Base-by-base conservation (phyloP, 495 filamentous ascomycete genomes). In the Aspergillus bridgeri region DNA sequence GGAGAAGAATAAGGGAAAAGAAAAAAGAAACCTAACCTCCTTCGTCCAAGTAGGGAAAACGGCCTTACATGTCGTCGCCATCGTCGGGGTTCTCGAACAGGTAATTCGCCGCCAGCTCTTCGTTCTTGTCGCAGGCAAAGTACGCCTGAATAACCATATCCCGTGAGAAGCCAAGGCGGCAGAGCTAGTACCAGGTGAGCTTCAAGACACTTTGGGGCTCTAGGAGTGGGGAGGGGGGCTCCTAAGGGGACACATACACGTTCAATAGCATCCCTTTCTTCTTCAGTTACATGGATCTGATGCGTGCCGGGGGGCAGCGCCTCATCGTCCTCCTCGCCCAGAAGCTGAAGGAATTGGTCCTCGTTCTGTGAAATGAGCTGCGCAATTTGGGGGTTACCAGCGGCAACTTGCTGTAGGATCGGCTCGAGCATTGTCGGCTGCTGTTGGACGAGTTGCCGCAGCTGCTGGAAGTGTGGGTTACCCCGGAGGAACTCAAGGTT, bases 51-150 rank as follows among this genome's bases (percentile, higher is more conserved):
- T 38, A 9, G 11, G 2, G 9, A 11, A 11, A 38, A 15, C 33
- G 18, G 22, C 48, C 38, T 66, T 58, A 72, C 71, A 75, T 70
- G 53, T 88, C 82, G 54, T 91, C 89, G 33, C 88, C 87, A 25
- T 98, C 94, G 57, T 94, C 91, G 1, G 92, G 92, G 70, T 97
- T 91, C 62, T 98, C 94, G 67, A 98, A 98, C 53, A 98, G 79
- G 75, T 97, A 97, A 69, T 98, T 98, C 27, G 94, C 94, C 3
- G 94, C 92, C 38, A 98, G 79, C 70, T 98, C 94, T 73, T 98
- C 94, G 71, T 98, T 97, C 81, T 98, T 98, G 74, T 98, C 94
- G 71, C 94, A 98, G 6, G 94, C 94, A 70, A 98, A 98, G 77
- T 98, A 98, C 13, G 94, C 94, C 77, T 98, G 94, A 68, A 98